These are phyloP conservation scores for Amphirosellinia nigrospora DNA, from an alignment of 495 filamentous ascomycete species.

Conservation along the genomic window DNA sequence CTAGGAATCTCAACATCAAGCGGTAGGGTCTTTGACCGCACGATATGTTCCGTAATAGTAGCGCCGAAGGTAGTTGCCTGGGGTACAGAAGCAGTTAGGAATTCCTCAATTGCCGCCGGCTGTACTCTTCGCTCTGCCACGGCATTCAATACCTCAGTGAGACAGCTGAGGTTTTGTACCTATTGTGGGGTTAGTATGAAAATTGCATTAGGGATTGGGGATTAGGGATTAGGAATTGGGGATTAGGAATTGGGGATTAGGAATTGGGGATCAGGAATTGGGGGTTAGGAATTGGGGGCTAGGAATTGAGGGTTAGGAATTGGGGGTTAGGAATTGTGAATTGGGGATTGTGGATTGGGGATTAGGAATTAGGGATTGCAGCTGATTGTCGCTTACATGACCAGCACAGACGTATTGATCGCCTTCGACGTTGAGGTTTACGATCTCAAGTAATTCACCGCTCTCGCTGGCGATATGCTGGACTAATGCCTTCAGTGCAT, in stretches of 20 bases:
- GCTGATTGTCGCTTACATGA: slow-evolving; percentile 83
- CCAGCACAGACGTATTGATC: slow-evolving; percentile 92
- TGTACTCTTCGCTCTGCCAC: slow-evolving; percentile 80
- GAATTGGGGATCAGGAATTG: too few species aligned
- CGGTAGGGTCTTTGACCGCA: slow-evolving; percentile 76
- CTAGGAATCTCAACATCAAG: slow-evolving; percentile 69
- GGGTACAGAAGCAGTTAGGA: neutral
- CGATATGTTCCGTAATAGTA: slow-evolving; percentile 67
- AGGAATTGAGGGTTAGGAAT: too few species aligned
- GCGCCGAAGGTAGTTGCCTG: slow-evolving; percentile 3
- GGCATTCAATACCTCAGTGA: slow-evolving; percentile 81
- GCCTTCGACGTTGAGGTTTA: slow-evolving; percentile 91
- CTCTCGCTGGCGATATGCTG: slow-evolving; percentile 80
- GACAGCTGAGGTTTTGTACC: slow-evolving; percentile 29
- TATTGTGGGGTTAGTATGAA: neutral
- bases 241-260: too few species aligned
- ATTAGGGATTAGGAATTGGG: too few species aligned
- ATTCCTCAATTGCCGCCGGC: slow-evolving; percentile 64
- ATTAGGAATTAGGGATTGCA: slow-evolving; percentile 35
- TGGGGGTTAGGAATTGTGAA: too few species aligned
- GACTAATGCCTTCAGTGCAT: slow-evolving; percentile 84
- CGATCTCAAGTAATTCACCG: slow-evolving; percentile 84
- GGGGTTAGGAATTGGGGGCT: too few species aligned
- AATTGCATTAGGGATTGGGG: neutral
- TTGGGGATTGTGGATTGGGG: too few species aligned